Percentiles rank a stretch among this genome's conserved stretches.
Conservation (phyloP, 2,329 filamentous ascomycete genomes). For the Alternaria brassicicola region DNA sequence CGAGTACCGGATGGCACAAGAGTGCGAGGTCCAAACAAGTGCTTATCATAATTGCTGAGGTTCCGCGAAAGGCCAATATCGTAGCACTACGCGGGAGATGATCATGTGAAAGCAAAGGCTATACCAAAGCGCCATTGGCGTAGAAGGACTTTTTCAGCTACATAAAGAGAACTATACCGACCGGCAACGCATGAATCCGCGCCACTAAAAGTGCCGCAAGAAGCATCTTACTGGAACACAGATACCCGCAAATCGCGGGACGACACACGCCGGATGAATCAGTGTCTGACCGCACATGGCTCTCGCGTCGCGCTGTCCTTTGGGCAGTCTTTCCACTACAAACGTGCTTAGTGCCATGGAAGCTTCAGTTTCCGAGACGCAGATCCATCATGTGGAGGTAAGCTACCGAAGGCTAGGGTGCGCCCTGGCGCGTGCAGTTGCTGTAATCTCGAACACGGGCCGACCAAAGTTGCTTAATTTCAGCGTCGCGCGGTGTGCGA, state of each 20-base stretch:
- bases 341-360: slow-evolving; percentile 27
- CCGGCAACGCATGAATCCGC: slow-evolving; percentile 33
- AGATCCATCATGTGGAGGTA: slow-evolving; percentile 15
- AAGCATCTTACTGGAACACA: slow-evolving; percentile 21
- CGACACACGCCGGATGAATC: slow-evolving; percentile 15
- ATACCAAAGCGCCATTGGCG: background rate
- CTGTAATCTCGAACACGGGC: slow-evolving; percentile 6
- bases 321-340: slow-evolving; percentile 8
- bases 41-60: slow-evolving; percentile 28
- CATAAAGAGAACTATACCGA: slow-evolving; percentile 17
- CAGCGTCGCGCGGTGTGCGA: slow-evolving; percentile 4
- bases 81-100: background rate
- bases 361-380: slow-evolving; percentile 21
- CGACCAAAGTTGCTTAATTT: slow-evolving; percentile 8
- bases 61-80: slow-evolving; percentile 2
- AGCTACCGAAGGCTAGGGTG: slow-evolving; percentile 1
- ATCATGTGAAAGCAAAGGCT: slow-evolving; percentile 12
- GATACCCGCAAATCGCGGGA: slow-evolving; percentile 13
- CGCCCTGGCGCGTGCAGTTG: slow-evolving; percentile 25
- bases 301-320: slow-evolving; percentile 4
- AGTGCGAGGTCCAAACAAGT: slow-evolving; percentile 41
- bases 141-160: slow-evolving; percentile 6
- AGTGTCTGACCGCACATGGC: slow-evolving; percentile 11
- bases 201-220: slow-evolving; percentile 25
- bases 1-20: slow-evolving; percentile 40